Conservation (phyloP, 306 rosid genomes). For the Gastrolobium villosum region DNA sequence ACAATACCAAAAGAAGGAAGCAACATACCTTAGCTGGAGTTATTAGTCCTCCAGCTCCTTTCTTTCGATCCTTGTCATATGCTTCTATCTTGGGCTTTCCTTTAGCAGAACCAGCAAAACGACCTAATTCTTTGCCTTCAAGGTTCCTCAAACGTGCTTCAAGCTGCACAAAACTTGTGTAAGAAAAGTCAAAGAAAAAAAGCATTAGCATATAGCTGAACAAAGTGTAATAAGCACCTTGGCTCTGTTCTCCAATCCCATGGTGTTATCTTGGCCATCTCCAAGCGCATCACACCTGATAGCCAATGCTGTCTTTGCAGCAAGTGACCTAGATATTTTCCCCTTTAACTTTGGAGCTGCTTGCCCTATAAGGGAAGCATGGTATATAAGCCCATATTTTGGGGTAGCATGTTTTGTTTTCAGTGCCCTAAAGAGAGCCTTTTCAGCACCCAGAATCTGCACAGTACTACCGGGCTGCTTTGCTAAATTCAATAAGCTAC, state of each 20-base stretch:
- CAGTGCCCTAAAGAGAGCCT: conserved; percentile 93
- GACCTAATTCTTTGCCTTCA: conserved; percentile 90
- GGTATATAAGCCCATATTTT: conserved; percentile 94
- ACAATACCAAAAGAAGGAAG: conserved; percentile 17
- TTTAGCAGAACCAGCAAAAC: conserved; percentile 85
- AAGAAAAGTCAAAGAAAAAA: not conserved
- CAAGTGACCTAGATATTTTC: conserved; percentile 91
- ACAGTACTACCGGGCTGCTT: conserved; percentile 98
- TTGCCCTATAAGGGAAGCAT: conserved; percentile 95
- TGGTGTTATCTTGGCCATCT: conserved; percentile 77
- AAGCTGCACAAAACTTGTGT: conserved; percentile 51
- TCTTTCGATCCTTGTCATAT: conserved; percentile 92
- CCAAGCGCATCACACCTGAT: conserved; percentile 92
- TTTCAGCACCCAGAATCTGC: conserved; percentile 97
- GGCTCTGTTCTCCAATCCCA: conserved; percentile 86
- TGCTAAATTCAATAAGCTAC: conserved; percentile 90
- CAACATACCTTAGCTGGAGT: conserved; percentile 82
- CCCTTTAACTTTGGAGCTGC: conserved; percentile 93
- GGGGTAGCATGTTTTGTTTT: conserved; percentile 97
- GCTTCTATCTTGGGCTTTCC: conserved; percentile 92
- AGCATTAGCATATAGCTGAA: not conserved
- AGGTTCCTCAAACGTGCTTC: conserved; percentile 88
- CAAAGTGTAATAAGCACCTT: conserved; percentile 59
- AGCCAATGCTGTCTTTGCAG: conserved; percentile 84
- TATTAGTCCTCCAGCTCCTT: conserved; percentile 78